A percentile compares a stretch with the other conserved stretches of the same genome.
Conservation (phyloP, 2,329 filamentous ascomycete species). For the Blumeria hordei region DNA sequence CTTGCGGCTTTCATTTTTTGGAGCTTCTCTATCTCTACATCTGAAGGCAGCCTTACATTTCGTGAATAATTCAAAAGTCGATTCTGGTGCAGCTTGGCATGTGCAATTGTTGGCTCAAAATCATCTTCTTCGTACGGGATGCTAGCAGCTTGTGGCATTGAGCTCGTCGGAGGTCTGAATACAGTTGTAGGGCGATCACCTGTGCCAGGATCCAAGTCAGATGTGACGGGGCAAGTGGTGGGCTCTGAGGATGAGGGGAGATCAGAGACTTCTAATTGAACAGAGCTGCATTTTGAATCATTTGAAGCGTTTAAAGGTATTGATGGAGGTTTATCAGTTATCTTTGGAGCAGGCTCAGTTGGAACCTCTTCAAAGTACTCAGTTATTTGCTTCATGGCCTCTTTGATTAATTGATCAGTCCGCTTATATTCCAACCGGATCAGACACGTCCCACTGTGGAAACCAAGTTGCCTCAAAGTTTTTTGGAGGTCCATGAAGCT, state of each 20-base stretch:
- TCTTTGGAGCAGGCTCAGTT: slow-evolving; percentile 2
- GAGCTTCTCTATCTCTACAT: slow-evolving; percentile 54
- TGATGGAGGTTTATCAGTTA: slow-evolving; percentile 4
- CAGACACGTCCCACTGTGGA: slow-evolving; percentile 61
- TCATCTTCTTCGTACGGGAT: slow-evolving; percentile 44
- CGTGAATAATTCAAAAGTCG: slow-evolving; percentile 34
- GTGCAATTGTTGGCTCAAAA: slow-evolving; percentile 51
- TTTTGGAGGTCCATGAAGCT: slow-evolving; percentile 69
- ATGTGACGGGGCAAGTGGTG: slow-evolving; percentile 2
- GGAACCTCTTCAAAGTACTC: slow-evolving; percentile 35
- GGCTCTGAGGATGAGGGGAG: slow-evolving; percentile 3
- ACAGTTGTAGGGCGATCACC: slow-evolving; percentile 33
- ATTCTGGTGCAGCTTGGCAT: slow-evolving; percentile 51
- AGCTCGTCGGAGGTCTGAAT: slow-evolving; percentile 52
- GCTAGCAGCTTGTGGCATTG: slow-evolving; percentile 52
- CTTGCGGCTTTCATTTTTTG: slow-evolving; percentile 40
- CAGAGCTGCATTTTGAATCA: slow-evolving; percentile 5
- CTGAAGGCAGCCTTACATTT: slow-evolving; percentile 59
- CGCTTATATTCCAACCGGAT: slow-evolving; percentile 54
- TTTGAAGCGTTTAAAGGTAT: slow-evolving; percentile 5
- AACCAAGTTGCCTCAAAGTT: slow-evolving; percentile 63
- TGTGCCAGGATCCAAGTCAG: slow-evolving; percentile 11
- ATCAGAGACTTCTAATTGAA: slow-evolving; percentile 1
- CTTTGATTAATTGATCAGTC: slow-evolving; percentile 56
- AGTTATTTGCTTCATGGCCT: slow-evolving; percentile 63